Evolutionary conservation across 2,329 filamentous ascomycete genomes (phyloP), one percentile per base, ranked within the genome.

Genomic region (Beauveria caledonica): DNA sequence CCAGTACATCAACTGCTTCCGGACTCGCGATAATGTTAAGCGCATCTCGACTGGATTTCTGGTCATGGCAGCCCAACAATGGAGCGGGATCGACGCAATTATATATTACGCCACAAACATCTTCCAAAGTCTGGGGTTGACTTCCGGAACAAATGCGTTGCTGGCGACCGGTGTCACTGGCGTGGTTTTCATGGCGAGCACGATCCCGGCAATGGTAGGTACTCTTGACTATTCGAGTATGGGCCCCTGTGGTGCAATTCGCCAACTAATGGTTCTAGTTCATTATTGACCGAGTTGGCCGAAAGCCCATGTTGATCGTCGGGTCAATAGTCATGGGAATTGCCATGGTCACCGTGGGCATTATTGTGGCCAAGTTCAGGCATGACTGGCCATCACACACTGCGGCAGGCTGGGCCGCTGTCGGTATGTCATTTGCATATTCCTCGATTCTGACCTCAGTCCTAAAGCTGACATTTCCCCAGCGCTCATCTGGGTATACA

Each of bases 101-200:
- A 79, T 81, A 3, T 86, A 74, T 63, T 74, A 74, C 10, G 69
- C 70, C 5, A 65, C 85, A 0, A 85, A 82, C 1, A 80, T 89
- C 3, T 89, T 89, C 71, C 77, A 80, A 62, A 82, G 79, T 13
- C 81, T 89, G 45, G 86, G 86, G 15, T 75, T 89, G 15, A 78
- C 73, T 1, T 82, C 83, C 5, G 83, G 80, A 25, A 86, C 81
- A 58, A 80, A 79, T 5, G 78, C 79, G 13, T 78, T 90, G 1
- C 76, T 89, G 9, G 86, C 87, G 0, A 89, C 86, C 0, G 87
- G 87, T 9, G 86, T 90, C 0, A 86, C 87, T 5, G 87, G 87
- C 3, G 85, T 90, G 40, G 82, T 84, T 56, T 87, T 88, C 79
- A 86, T 88, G 65, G 62, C 72, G 8, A 67, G 62, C 48, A 73